Base-by-base conservation (phyloP, 2,329 filamentous ascomycete species). In the Trichoderma aggressivum region DNA sequence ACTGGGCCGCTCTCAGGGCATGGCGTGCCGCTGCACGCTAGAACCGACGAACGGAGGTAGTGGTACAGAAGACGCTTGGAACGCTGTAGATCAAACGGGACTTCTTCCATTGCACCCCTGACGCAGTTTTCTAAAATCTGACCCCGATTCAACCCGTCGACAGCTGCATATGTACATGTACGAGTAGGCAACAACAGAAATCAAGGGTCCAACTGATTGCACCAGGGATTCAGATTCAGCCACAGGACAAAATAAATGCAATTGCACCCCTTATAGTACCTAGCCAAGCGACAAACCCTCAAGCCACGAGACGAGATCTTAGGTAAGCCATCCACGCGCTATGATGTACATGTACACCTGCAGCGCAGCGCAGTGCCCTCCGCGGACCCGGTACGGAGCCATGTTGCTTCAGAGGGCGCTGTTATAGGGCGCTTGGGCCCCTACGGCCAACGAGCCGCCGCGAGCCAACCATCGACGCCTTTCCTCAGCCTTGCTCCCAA, bases 1-100 rank as follows among this genome's bases (percentile, higher is more conserved):
- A 55, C 21, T 47, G 65, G 65, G 65, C 53, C 55, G 65, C 65
- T 50, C 26, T 56, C 65, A 68, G 65, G 65, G 65, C 65, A 39
- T 68, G 55, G 36, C 55, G 55, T 24, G 53, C 65, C 55, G 65
- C 65, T 50, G 58, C 59, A 61, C 28, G 30, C 65, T 66, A 30
- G 62, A 30, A 55, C 14, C 11, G 24, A 21, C 47, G n/a, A 21
- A 65, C 32, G 28, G 21, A 34, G 11, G 47, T 36, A 55, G 63
- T 36, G 63, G 63, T 56, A 56, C 63, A 39, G 47, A 65, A 56
- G 58, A 36, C 43, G 21, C 36, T 28, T 58, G 50, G 24, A 66
- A 43, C 50, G n/a, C 63, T 21, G 50, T 34, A 39, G 24, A 66
- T 58, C 63, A 21, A n/a, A 50, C 24, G 26, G 26, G 61, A 28